A percentile compares a stretch with the other conserved stretches of the same genome.
phyloP scores from a whole-genome alignment of 164 flowering plant species.

The Stephania japonica region DNA sequence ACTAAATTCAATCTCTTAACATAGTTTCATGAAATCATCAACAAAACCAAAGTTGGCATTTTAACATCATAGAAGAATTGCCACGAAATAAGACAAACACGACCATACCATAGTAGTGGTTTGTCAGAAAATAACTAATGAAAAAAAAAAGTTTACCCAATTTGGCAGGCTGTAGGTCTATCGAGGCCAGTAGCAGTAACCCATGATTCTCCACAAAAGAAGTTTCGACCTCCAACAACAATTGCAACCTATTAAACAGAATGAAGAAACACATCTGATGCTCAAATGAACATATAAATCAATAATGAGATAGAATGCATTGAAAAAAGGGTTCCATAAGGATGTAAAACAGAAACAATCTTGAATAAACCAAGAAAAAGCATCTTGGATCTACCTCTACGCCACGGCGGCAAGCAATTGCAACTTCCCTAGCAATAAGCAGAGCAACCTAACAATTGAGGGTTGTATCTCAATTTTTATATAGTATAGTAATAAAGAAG shows the following conservation, averaged over 20 bases:
- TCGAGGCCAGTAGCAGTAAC: conserved; percentile 73
- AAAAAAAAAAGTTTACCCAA: conserved; percentile 63
- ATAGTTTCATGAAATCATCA: not conserved
- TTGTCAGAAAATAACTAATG: not conserved
- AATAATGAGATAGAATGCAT: not conserved
- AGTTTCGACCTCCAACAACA: conserved; percentile 92
- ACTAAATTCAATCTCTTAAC: not conserved
- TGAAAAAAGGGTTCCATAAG: not conserved
- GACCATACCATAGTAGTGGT: not conserved
- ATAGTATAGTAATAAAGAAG: not conserved
- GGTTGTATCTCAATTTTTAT: conserved; percentile 13
- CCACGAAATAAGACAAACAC: not conserved
- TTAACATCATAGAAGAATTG: not conserved
- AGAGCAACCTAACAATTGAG: conserved; percentile 52
- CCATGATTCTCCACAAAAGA: conserved; percentile 93
- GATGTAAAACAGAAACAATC: not conserved
- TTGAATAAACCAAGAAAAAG: not conserved
- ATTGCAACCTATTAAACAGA: conserved; percentile 65
- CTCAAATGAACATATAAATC: not conserved
- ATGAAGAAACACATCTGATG: conserved; percentile 8
- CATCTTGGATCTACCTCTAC: conserved; percentile 54
- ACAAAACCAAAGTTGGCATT: not conserved
- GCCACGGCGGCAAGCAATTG: conserved; percentile 66
- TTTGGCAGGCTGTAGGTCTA: conserved; percentile 78
- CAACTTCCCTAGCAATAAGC: conserved; percentile 84